phyloP scores from a whole-genome alignment of 2,329 filamentous ascomycete species.

The Talaromyces sp. region DNA sequence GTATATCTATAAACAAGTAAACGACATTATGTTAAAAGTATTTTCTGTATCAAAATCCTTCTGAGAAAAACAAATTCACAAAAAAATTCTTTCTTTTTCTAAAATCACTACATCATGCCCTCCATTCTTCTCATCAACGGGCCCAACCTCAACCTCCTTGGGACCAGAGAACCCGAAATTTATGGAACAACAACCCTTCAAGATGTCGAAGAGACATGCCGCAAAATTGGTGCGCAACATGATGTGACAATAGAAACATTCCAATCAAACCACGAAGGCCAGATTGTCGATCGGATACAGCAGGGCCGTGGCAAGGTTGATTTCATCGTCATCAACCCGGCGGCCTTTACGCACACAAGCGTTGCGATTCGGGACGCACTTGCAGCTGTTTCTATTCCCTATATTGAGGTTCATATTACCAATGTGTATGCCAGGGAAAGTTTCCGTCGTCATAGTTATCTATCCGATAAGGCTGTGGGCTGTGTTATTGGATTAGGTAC shows the following conservation, averaged over 20 bases:
- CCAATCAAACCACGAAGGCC: conserved; percentile 75
- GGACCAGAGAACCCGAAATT: conserved; percentile 65
- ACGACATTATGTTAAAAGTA: too few species aligned
- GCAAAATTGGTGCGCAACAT: conserved; percentile 39
- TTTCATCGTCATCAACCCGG: conserved; percentile 67
- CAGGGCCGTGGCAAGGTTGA: conserved; percentile 55
- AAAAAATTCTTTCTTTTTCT: too few species aligned
- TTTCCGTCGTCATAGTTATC: conserved; percentile 64
- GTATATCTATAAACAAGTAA: too few species aligned
- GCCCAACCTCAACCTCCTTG: conserved; percentile 74
- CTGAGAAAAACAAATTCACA: too few species aligned
- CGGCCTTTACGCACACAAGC: conserved; percentile 65
- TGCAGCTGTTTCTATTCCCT: conserved; percentile 60
- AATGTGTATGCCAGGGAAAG: conserved; percentile 65
- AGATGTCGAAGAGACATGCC: conserved; percentile 48
- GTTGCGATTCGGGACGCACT: conserved; percentile 65
- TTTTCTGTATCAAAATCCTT: too few species aligned
- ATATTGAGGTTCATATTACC: conserved; percentile 65
- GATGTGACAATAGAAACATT: conserved; percentile 50
- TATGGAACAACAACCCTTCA: conserved; percentile 66
- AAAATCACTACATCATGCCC: background rate
- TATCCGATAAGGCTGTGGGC: conserved; percentile 69
- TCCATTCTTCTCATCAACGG: conserved; percentile 67
- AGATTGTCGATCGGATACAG: conserved; percentile 69
- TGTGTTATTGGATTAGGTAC: conserved; percentile 66